Base-by-base conservation (phyloP, 306 rosid genomes). In the Citrullus colocynthis region DNA sequence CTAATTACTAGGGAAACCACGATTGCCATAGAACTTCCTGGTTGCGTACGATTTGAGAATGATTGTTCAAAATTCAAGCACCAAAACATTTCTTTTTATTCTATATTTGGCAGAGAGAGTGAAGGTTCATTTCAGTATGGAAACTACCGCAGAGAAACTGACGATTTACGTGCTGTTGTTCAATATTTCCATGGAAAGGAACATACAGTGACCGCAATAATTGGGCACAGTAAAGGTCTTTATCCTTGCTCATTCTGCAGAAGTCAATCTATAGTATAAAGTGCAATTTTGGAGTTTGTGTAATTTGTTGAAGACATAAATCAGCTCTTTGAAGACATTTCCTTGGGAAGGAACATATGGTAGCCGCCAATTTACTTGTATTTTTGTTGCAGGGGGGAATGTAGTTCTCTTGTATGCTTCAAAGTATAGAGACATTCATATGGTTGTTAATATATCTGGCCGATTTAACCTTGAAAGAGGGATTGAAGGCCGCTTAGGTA, bases 171-270 rank as follows among this genome's bases (percentile, higher is more conserved):
- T 32, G 86, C 91, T 61, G 91, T 89, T 41, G 87, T 90, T 42
- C 89, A 86, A 81, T 83, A 90, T 84, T 94, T 92, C 84, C 88
- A 70, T 0, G 78, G 81, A 80, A 78, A 84, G 82, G 83, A 89
- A 71, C 87, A 60, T 65, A 64, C 69, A 51, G 79, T 88, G 77
- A 61, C 66, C n/a, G 88, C 98, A 67, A 87, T 94, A 76, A 80
- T 90, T 83, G 97, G 97, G 69, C 97, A 94, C 85, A 90, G 98
- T 80, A 92, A 92, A 90, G 98, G 97, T 94, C 76, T 81, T 81
- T 78, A 45, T 72, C 6, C 63, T 32, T 77, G 28, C 18, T 62
- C 30, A 62, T 45, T 75, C 76, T 70, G 57, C 57, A 44, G 58
- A 70, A 11, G 24, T 45, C 15, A 7, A 49, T 45, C 75, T 21